phyloP scores from a whole-genome alignment of 83 land plant genomes.

The Picea engelmannii region DNA sequence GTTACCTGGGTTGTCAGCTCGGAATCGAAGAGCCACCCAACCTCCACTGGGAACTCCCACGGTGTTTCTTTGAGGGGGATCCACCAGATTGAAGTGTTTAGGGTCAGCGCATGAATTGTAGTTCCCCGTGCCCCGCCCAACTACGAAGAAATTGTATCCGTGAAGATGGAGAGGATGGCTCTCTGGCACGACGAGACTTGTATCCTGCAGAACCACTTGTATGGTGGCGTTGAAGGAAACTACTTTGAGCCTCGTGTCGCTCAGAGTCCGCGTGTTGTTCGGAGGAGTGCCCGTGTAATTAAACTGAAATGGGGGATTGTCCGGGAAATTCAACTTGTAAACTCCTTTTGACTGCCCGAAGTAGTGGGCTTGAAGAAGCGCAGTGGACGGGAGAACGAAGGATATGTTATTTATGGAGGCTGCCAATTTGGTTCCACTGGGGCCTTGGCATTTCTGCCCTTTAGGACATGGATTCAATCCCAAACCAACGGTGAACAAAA shows the following conservation, averaged over 20 bases:
- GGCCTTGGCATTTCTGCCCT: slow-evolving; percentile 46
- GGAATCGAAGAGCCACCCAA: neutral
- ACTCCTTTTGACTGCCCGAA: too few species aligned
- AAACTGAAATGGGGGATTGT: too few species aligned
- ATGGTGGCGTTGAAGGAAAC: slow-evolving; percentile 52
- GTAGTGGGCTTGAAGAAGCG: slow-evolving; percentile 17
- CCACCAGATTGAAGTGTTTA: slow-evolving; percentile 30
- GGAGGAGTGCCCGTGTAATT: too few species aligned
- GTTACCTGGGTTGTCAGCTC: too few species aligned
- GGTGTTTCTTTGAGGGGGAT: too few species aligned
- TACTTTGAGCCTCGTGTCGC: neutral
- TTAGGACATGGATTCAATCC: slow-evolving; percentile 42
- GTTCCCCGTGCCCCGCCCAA: slow-evolving; percentile 66
- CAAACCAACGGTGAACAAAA: slow-evolving; percentile 68
- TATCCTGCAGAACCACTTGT: slow-evolving; percentile 65
- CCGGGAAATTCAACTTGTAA: too few species aligned
- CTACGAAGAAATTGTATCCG: slow-evolving; percentile 71
- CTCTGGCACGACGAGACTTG: slow-evolving; percentile 54
- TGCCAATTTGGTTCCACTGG: slow-evolving; percentile 33
- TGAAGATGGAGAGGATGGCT: slow-evolving; percentile 78
- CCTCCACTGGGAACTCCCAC: too few species aligned
- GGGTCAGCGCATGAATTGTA: slow-evolving; percentile 44
- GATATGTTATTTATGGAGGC: slow-evolving; percentile 62
- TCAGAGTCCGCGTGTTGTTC: too few species aligned
- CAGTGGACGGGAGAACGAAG: slow-evolving; percentile 46